Evolutionary conservation across 257 asterid species (phyloP).

Genomic region (Nicotiana attenuata): DNA sequence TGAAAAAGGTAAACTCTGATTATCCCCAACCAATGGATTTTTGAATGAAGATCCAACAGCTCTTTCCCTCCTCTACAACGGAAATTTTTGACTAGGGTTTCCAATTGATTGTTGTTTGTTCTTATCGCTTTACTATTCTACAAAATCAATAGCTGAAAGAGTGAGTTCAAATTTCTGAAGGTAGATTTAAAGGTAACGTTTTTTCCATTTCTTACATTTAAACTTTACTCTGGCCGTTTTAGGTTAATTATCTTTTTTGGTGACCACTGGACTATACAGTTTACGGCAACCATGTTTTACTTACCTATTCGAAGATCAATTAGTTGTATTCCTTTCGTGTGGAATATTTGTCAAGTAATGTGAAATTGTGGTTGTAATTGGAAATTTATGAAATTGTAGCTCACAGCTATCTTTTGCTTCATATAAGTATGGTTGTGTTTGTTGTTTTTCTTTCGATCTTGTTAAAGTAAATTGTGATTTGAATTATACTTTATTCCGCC

Average conservation of each 20-base stretch:
- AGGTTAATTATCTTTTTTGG: background rate
- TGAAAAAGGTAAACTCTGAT: too few species aligned
- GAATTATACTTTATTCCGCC: background rate
- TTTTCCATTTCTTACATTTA: background rate
- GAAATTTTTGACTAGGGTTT: background rate
- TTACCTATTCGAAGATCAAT: background rate
- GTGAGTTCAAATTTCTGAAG: background rate
- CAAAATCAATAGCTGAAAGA: background rate
- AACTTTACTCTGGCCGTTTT: too few species aligned
- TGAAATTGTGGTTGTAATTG: background rate
- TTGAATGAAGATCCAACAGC: background rate
- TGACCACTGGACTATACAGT: background rate
- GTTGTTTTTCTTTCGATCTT: background rate
- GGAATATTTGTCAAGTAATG: background rate
- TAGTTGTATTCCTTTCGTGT: background rate
- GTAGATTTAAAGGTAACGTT: background rate
- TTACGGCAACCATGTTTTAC: background rate
- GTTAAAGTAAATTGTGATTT: background rate
- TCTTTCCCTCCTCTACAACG: slow-evolving; percentile 12
- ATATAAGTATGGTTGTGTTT: background rate
- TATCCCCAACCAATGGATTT: background rate
- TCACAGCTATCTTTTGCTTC: background rate
- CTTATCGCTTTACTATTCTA: background rate
- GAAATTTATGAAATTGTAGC: background rate
- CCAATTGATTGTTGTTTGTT: background rate